These are phyloP conservation scores for Babesia bovis DNA, from an alignment of 169 alveolate genomes.

Conservation along the genomic window DNA sequence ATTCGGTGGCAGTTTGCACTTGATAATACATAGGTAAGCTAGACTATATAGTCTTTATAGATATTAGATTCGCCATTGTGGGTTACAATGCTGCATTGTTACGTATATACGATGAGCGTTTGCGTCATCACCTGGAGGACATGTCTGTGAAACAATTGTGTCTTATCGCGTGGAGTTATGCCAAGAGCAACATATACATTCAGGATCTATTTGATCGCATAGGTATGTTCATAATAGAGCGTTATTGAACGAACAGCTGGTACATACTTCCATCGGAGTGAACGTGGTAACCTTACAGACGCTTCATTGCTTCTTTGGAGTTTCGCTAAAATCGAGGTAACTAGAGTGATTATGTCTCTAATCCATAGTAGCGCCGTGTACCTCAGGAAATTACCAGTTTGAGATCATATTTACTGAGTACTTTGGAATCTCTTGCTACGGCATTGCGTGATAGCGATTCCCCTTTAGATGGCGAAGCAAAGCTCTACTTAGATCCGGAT, in stretches of 20 bases:
- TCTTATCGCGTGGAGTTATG: constrained; percentile 64
- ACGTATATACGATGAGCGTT: constrained; percentile 37
- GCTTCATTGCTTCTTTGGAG: constrained; percentile 63
- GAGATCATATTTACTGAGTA: constrained; percentile 1
- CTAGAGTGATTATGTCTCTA: background rate
- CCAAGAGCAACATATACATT: constrained; percentile 50
- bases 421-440: constrained; percentile 16
- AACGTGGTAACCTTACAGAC: constrained; percentile 37
- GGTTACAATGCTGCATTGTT: constrained; percentile 60
- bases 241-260: constrained; percentile 6
- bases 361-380: constrained; percentile 33
- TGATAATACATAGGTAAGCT: constrained; percentile 54
- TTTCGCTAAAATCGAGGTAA: constrained; percentile 55
- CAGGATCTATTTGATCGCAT: constrained; percentile 55
- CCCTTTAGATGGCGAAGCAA: background rate
- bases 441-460: constrained; percentile 29
- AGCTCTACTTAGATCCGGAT: constrained; percentile 36
- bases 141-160: constrained; percentile 37
- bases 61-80: constrained; percentile 45
- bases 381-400: constrained; percentile 44
- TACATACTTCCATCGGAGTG: constrained; percentile 22
- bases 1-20: constrained; percentile 38
- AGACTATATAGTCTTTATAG: too few species aligned
- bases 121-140: constrained; percentile 16
- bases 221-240: constrained; percentile 8